Evolutionary conservation across 163 green algal species (phyloP), one percentile per base, ranked within the genome.

Genomic region (Chloroidium sp.): DNA sequence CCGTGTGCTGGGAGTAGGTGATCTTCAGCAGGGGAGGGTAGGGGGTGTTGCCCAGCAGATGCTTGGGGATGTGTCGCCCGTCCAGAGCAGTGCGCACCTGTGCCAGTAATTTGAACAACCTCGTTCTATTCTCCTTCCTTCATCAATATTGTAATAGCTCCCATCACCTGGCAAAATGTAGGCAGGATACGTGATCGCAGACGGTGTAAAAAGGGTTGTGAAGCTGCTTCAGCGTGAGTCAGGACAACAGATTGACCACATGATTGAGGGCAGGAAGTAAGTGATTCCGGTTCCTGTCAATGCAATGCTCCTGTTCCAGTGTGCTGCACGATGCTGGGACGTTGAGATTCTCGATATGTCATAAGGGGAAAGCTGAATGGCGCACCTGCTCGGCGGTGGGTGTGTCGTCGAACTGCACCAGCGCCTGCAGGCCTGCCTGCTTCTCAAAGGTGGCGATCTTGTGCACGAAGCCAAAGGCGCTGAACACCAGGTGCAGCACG

Each of bases 361-460:
- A 36, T 36, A 36, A 36, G 36, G 36, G 36, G 36, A 36, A 36
- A 36, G 36, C 36, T 36, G 36, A 36, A 61, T 4, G 4, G 57
- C 62, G 59, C 62, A 85, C 77, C 83, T 88, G 82, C n/a, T 87
- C 84, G 1, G 83, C 82, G 62, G 82, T 87, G 1, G 78, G 2
- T 0, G 80, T 76, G 69, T 90, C 87, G 0, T 59, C 67, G 59
- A 90, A 93, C 81, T 94, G 89, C 59, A 92, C 85, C 76, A 93
- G 84, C 0, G 91, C 90, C 80, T 91, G 86, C 58, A 92, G 86
- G 1, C 87, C 91, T 8, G 77, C 82, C n/a, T 76, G 77, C 80
- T 91, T 92, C 76, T 92, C 86, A 87, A 93, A 94, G 13, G 89
- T 90, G 6, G 88, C 86, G 60, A 94, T 89, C 85, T 94, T 94